These are phyloP conservation scores for Paraconiothyrium brasiliense DNA, from an alignment of 2,329 filamentous ascomycete species.

Conservation along the genomic window DNA sequence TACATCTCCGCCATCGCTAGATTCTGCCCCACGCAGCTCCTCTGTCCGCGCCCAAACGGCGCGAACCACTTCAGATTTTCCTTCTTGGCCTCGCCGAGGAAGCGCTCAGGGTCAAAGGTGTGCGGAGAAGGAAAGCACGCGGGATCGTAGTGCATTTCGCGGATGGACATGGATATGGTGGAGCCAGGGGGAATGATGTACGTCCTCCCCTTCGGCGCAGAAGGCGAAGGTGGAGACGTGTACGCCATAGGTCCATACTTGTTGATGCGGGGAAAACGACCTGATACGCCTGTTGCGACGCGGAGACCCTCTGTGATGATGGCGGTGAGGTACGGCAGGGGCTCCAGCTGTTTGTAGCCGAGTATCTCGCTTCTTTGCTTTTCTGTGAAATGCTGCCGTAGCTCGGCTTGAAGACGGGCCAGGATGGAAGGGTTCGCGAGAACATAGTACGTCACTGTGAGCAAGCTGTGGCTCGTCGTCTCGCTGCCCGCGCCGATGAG, in stretches of 20 bases:
- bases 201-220: not conserved
- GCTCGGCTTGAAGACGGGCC: slow-evolving; percentile 21
- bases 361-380: slow-evolving; percentile 19
- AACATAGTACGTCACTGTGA: slow-evolving; percentile 41
- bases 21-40: slow-evolving; percentile 26
- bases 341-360: slow-evolving; percentile 19
- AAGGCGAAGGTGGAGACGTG: not conserved
- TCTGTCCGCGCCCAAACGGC: slow-evolving; percentile 20
- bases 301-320: slow-evolving; percentile 22
- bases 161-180: slow-evolving; percentile 16
- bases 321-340: slow-evolving; percentile 23
- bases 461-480: slow-evolving; percentile 45
- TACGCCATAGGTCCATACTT: slow-evolving; percentile 13
- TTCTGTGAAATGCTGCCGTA: slow-evolving; percentile 14
- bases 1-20: slow-evolving; percentile 24
- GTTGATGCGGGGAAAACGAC: slow-evolving; percentile 22
- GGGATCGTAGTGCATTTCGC: slow-evolving; percentile 20
- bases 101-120: slow-evolving; percentile 22
- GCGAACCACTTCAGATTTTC: slow-evolving; percentile 18
- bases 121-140: slow-evolving; percentile 14
- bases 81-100: slow-evolving; percentile 15
- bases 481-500: slow-evolving; percentile 51
- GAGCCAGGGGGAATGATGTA: slow-evolving; percentile 1
- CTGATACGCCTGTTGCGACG: slow-evolving; percentile 14
- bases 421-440: slow-evolving; percentile 23